These are phyloP conservation scores for Blastobotrys robertii DNA, from an alignment of 805 yeast species.

Conservation along the genomic window DNA sequence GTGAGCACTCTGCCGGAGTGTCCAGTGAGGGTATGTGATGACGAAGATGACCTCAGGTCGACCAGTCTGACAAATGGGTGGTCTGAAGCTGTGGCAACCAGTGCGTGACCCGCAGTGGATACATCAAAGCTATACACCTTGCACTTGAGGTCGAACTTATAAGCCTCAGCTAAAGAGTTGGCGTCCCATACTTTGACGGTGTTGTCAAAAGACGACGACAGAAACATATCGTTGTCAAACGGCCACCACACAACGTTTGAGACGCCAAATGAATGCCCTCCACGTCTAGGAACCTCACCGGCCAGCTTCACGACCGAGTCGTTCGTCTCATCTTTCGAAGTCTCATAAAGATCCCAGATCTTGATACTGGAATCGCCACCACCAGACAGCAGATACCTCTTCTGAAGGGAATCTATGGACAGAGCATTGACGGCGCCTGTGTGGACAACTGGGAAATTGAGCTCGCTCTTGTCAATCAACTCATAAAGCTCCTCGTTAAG, in stretches of 20 bases:
- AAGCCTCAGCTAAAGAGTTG: slow-evolving; percentile 51
- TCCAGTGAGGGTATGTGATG: slow-evolving; percentile 62
- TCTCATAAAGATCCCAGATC: slow-evolving; percentile 49
- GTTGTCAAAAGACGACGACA: slow-evolving; percentile 72
- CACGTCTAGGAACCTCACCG: slow-evolving; percentile 16
- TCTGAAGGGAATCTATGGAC: slow-evolving; percentile 40
- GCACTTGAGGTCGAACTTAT: slow-evolving; percentile 50
- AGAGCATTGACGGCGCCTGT: slow-evolving; percentile 49
- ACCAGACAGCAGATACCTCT: slow-evolving; percentile 52
- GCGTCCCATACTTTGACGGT: slow-evolving; percentile 79
- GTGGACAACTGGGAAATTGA: slow-evolving; percentile 19
- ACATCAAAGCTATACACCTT: slow-evolving; percentile 62
- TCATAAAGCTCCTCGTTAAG: slow-evolving; percentile 7
- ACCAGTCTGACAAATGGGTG: slow-evolving; percentile 58
- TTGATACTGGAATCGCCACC: slow-evolving; percentile 62
- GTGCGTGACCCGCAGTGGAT: slow-evolving; percentile 37
- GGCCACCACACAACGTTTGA: slow-evolving; percentile 85
- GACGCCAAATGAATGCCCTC: slow-evolving; percentile 60
- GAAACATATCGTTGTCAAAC: slow-evolving; percentile 73
- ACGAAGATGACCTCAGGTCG: slow-evolving; percentile 64
- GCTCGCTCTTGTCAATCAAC: slow-evolving; percentile 1
- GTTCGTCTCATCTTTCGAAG: slow-evolving; percentile 9
- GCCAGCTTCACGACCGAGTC: slow-evolving; percentile 3
- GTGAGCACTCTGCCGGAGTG: slow-evolving; percentile 47
- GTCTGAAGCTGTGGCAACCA: slow-evolving; percentile 64